These are phyloP conservation scores for Elongisporangium undulatum DNA, from an alignment of 352 stramenopile species.

Conservation along the genomic window DNA sequence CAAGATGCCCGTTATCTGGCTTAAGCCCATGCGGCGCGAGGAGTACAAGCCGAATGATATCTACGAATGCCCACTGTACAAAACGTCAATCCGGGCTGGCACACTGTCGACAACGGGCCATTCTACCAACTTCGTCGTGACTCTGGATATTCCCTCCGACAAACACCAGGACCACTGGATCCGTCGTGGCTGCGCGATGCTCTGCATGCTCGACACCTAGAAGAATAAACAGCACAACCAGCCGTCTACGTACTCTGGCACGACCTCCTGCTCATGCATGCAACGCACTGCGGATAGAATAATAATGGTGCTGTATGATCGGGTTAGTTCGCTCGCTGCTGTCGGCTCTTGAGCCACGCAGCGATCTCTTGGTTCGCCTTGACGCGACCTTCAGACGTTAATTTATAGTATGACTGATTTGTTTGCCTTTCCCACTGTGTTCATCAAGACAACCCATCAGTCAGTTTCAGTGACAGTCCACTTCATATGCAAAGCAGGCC, in stretches of 20 bases:
- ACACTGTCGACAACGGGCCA: constrained; percentile 92
- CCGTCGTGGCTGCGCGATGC: constrained; percentile 89
- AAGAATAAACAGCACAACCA: not conserved
- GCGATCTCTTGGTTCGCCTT: constrained; percentile 68
- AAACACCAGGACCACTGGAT: constrained; percentile 90
- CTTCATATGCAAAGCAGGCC: not conserved
- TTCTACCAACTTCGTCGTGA: constrained; percentile 93
- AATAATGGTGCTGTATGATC: not conserved
- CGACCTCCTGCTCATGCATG: too few species aligned
- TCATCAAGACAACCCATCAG: constrained; percentile 5
- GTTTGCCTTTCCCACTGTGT: constrained; percentile 71
- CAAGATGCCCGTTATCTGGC: constrained; percentile 90
- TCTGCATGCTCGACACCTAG: constrained; percentile 94
- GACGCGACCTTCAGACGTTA: constrained; percentile 53
- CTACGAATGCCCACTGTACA: constrained; percentile 93
- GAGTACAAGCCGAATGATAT: constrained; percentile 69
- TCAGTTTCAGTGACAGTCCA: not conserved
- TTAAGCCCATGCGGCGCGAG: constrained; percentile 76
- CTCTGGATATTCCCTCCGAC: constrained; percentile 80
- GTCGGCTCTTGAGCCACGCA: constrained; percentile 25
- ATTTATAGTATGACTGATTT: constrained; percentile 64
- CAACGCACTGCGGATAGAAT: not conserved
- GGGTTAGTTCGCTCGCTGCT: constrained; percentile 9
- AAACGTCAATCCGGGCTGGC: constrained; percentile 88
- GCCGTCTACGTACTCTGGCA: too few species aligned